A percentile compares a stretch with the other conserved stretches of the same genome.
Conservation (phyloP, 164 flowering plant species). For the Umbellularia californica region DNA sequence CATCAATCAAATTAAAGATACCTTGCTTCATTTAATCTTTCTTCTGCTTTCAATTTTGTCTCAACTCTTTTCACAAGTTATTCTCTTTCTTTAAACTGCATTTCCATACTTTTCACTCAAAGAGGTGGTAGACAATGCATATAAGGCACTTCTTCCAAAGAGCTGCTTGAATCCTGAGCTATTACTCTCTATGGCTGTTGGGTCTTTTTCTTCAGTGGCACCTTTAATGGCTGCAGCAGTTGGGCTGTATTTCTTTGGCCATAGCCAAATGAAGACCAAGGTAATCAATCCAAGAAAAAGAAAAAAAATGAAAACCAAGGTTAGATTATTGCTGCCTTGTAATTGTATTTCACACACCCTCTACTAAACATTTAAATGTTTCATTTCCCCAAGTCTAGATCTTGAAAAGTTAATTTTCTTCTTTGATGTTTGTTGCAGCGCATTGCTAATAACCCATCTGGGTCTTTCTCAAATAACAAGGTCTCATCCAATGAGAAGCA, state of each 20-base stretch:
- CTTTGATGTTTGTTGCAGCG: neutral
- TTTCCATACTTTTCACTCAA: neutral
- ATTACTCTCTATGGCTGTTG: neutral
- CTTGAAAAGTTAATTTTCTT: neutral
- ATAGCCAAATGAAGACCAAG: neutral
- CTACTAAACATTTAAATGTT: neutral
- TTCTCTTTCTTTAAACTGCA: neutral
- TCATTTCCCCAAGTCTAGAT: neutral
- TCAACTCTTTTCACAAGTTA: neutral
- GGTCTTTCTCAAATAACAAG: neutral
- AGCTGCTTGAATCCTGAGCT: neutral
- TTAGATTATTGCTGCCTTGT: neutral
- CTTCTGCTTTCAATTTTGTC: neutral
- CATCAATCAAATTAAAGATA: neutral
- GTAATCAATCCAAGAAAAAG: neutral
- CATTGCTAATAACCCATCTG: neutral
- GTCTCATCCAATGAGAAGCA: neutral
- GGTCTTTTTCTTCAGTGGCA: neutral
- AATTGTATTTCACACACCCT: neutral
- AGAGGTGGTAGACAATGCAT: neutral
- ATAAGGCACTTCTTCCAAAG: neutral
- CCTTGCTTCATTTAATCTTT: neutral
- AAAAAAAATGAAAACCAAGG: neutral
- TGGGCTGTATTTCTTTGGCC: neutral
- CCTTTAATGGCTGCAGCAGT: neutral